A percentile compares a stretch with the other conserved stretches of the same genome.
Evolutionary conservation across 345 rosid species (phyloP).

Genomic region (Eucalyptus caleyi): DNA sequence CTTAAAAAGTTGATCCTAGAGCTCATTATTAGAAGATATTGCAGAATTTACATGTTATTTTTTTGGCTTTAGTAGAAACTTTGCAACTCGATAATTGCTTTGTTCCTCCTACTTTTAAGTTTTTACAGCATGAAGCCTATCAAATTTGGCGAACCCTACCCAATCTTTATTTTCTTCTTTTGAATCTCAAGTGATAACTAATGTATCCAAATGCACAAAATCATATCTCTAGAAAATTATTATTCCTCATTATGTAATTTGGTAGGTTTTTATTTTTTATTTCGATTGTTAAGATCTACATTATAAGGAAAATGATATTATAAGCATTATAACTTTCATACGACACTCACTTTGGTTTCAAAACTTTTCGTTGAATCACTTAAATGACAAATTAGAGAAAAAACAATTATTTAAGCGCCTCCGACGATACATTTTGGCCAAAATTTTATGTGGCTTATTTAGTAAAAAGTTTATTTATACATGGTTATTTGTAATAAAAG

Average conservation of each 20-base stretch:
- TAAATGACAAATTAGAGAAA: background rate
- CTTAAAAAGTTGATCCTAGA: background rate
- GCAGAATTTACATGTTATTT: background rate
- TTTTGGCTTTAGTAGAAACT: background rate
- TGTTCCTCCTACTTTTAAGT: background rate
- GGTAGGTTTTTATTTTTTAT: background rate
- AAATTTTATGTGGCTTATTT: background rate
- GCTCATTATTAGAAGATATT: background rate
- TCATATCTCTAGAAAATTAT: background rate
- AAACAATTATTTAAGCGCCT: background rate
- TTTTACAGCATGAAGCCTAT: background rate
- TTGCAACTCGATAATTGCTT: background rate
- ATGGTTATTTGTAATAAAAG: background rate
- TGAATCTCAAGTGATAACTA: background rate
- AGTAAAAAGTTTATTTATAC: background rate
- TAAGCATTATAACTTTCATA: background rate
- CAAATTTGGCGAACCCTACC: background rate
- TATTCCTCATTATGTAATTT: background rate
- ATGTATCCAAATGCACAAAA: background rate
- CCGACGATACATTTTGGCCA: fast-evolving
- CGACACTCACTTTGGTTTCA: background rate
- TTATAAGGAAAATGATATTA: background rate
- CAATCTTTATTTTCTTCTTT: background rate
- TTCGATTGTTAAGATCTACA: background rate
- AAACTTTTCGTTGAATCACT: background rate